A percentile compares a stretch with the other conserved stretches of the same genome.
Conservation (phyloP, 2,329 filamentous ascomycete species). For the Claviceps purpurea region DNA sequence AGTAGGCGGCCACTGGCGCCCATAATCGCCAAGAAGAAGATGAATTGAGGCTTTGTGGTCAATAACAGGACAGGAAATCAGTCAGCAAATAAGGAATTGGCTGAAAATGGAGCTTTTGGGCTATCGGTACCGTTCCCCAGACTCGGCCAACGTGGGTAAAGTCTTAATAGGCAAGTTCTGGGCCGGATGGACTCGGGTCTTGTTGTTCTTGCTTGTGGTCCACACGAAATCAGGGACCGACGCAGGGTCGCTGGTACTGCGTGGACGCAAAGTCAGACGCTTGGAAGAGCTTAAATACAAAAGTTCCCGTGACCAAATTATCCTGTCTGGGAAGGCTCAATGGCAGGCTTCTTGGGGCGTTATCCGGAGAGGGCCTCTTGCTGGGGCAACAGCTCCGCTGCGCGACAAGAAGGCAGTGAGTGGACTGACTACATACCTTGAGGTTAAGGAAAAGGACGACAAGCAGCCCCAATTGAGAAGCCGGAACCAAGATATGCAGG, state of each 20-base stretch:
- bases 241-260: slow-evolving; percentile 3
- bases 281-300: slow-evolving; percentile 22
- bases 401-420: slow-evolving; percentile 4
- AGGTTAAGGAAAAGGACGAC: neutral
- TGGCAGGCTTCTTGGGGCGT: slow-evolving; percentile 14
- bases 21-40: slow-evolving; percentile 21
- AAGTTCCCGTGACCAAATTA: slow-evolving; percentile 27
- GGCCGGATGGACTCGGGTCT: slow-evolving; percentile 4
- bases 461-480: neutral
- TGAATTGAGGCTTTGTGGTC: slow-evolving; percentile 11
- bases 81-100: slow-evolving; percentile 3
- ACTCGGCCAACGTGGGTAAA: slow-evolving; percentile 10
- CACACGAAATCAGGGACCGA: neutral
- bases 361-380: slow-evolving; percentile 10
- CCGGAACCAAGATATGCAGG: slow-evolving; percentile 37
- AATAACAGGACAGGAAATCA: slow-evolving; percentile 8
- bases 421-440: neutral
- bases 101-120: slow-evolving; percentile 1
- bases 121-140: slow-evolving; percentile 11
- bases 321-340: slow-evolving; percentile 23
- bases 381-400: slow-evolving; percentile 8
- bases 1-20: slow-evolving; percentile 21
- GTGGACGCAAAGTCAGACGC: slow-evolving; percentile 20
- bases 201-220: neutral
- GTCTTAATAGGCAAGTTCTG: slow-evolving; percentile 9